Evolutionary conservation across 2,329 filamentous ascomycete species (phyloP).

Genomic region (Sporothrix pseudoabietina): DNA sequence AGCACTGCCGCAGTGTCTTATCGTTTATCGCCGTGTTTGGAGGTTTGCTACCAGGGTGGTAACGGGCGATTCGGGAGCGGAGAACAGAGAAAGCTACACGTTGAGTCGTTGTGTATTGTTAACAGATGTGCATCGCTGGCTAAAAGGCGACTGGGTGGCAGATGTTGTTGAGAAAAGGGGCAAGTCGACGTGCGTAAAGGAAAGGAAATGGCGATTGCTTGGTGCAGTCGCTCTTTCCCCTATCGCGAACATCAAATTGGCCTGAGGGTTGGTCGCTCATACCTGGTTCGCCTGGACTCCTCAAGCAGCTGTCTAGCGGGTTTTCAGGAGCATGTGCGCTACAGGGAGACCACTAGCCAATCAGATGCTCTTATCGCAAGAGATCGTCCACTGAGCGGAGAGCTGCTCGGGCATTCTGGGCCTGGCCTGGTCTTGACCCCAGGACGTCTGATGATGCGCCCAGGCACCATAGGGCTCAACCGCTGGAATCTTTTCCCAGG

Average conservation of each 20-base stretch:
- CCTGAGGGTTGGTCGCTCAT: constrained; percentile 15
- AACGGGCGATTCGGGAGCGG: neutral
- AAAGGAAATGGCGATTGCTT: neutral
- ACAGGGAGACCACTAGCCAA: constrained; percentile 8
- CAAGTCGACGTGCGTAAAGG: neutral
- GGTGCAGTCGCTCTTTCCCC: constrained; percentile 21
- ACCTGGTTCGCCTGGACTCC: neutral
- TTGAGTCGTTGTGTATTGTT: neutral
- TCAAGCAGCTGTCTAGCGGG: neutral
- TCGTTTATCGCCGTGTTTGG: constrained; percentile 5
- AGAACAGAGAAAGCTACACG: neutral
- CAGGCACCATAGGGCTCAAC: neutral
- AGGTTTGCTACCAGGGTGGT: constrained; percentile 5
- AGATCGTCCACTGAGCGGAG: constrained; percentile 13
- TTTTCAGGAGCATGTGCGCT: neutral
- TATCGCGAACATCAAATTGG: constrained; percentile 28
- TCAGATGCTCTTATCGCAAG: neutral
- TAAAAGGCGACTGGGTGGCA: neutral
- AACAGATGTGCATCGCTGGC: neutral
- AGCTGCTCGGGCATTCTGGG: neutral
- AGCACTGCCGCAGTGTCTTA: neutral
- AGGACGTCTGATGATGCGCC: neutral
- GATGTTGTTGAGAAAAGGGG: neutral
- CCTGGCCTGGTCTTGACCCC: neutral
- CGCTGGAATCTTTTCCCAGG: neutral